Evolutionary conservation across 176 grass and related monocot genomes (phyloP).

Genomic region (Oryza rufipogon): DNA sequence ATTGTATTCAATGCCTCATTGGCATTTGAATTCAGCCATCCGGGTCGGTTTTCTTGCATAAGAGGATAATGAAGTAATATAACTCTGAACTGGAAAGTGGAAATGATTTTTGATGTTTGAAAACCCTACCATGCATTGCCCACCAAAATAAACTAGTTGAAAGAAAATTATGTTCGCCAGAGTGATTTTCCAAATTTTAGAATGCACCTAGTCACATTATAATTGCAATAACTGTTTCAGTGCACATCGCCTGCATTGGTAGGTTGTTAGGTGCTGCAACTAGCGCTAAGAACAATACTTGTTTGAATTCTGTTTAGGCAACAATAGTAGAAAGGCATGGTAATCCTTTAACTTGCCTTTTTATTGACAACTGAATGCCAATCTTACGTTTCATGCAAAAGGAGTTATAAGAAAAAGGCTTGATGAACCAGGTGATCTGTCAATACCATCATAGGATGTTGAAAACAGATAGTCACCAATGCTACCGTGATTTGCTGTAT

Average conservation of each 20-base stretch:
- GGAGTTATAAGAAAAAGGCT: conserved; percentile 16
- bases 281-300: neutral
- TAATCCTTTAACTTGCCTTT: neutral
- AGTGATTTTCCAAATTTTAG: neutral
- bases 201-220: neutral
- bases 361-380: conserved; percentile 9
- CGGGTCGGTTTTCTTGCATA: neutral
- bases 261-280: no score
- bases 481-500: neutral
- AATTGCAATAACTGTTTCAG: neutral
- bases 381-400: conserved; percentile 4
- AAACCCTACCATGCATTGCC: neutral
- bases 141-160: conserved; percentile 14
- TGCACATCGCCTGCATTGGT: neutral
- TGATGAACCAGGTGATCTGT: neutral
- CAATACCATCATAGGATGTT: conserved; percentile 7
- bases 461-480: neutral
- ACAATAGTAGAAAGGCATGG: neutral
- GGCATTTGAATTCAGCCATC: conserved; percentile 8
- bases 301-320: neutral
- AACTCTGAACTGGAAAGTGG: neutral
- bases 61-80: neutral
- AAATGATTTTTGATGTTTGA: neutral
- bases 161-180: neutral
- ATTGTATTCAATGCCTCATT: neutral